Evolutionary conservation across 2,329 filamentous ascomycete species (phyloP).

Genomic region (Eutypella sp.): DNA sequence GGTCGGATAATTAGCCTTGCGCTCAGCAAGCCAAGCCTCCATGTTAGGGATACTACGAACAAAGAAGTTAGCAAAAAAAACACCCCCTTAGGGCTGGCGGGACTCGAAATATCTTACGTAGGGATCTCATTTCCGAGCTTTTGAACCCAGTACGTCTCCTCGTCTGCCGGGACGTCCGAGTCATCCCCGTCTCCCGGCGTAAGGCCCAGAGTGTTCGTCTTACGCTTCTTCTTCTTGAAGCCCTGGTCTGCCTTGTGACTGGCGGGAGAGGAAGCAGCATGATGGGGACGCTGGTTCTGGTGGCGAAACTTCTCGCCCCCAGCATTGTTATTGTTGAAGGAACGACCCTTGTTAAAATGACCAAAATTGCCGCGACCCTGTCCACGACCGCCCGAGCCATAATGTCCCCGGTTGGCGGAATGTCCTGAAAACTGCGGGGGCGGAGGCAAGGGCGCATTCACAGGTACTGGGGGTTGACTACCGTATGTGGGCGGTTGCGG

Average conservation of each 20-base stretch:
- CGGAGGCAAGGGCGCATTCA: not conserved
- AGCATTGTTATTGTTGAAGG: conserved; percentile 34
- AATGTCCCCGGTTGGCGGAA: conserved; percentile 29
- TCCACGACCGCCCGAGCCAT: conserved; percentile 29
- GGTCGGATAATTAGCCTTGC: conserved; percentile 76
- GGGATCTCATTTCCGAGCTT: conserved; percentile 51
- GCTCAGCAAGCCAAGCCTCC: conserved; percentile 73
- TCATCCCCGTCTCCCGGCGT: conserved; percentile 61
- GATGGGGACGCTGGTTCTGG: conserved; percentile 26
- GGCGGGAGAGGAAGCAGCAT: conserved; percentile 26
- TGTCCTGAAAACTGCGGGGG: conserved; percentile 29
- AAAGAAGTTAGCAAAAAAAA: conserved; percentile 4
- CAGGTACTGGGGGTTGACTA: conserved; percentile 35
- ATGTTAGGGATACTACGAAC: conserved; percentile 59
- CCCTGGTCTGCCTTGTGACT: conserved; percentile 49
- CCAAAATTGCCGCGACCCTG: conserved; percentile 36
- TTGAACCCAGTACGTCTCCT: conserved; percentile 56
- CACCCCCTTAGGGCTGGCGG: not conserved
- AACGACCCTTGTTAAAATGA: conserved; percentile 29
- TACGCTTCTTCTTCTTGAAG: conserved; percentile 66
- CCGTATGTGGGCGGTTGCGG: conserved; percentile 22
- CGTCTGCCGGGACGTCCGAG: conserved; percentile 64
- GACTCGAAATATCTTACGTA: conserved; percentile 39
- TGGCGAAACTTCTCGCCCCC: conserved; percentile 36
- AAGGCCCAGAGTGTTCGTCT: conserved; percentile 66